These are phyloP conservation scores for Sarocladiaceae sp. DNA, from an alignment of 2,329 filamentous ascomycete species.

Conservation along the genomic window DNA sequence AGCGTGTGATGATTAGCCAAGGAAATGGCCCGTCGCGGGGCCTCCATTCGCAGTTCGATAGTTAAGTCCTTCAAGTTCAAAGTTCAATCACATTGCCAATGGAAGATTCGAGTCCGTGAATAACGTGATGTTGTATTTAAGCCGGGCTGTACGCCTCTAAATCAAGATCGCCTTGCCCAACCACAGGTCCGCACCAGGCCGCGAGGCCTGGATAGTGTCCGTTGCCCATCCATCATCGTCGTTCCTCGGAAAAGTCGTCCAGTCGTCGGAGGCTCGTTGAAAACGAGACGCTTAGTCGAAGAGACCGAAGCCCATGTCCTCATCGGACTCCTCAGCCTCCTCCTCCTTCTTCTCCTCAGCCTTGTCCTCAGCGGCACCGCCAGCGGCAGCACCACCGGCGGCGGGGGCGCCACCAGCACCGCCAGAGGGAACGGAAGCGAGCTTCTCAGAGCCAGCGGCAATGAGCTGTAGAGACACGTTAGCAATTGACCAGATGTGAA, in stretches of 20 bases:
- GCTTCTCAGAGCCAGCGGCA: slow-evolving; percentile 82
- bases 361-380: slow-evolving; percentile 58
- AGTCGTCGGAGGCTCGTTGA: slow-evolving; percentile 11
- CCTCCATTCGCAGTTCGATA: too few relatives aligned
- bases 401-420: slow-evolving; percentile 70
- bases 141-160: slow-evolving; percentile 9
- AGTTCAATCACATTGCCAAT: background rate
- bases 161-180: slow-evolving; percentile 9
- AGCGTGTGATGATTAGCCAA: too few relatives aligned
- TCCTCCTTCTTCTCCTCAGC: slow-evolving; percentile 82
- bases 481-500: slow-evolving; percentile 12
- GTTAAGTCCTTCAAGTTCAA: background rate
- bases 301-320: slow-evolving; percentile 74
- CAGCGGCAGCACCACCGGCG: slow-evolving; percentile 64
- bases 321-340: slow-evolving; percentile 58
- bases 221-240: slow-evolving; percentile 25
- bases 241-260: slow-evolving; percentile 28
- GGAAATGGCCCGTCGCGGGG: too few relatives aligned
- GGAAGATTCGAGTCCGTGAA: background rate
- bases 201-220: slow-evolving; percentile 10
- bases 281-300: slow-evolving; percentile 58
- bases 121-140: slow-evolving; percentile 7
- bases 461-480: slow-evolving; percentile 64
- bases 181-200: slow-evolving; percentile 1
- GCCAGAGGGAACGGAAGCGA: slow-evolving; percentile 94